Evolutionary conservation across 2,329 filamentous ascomycete genomes (phyloP), one percentile per base, ranked within the genome.

Genomic region (Fulvia fulva): DNA sequence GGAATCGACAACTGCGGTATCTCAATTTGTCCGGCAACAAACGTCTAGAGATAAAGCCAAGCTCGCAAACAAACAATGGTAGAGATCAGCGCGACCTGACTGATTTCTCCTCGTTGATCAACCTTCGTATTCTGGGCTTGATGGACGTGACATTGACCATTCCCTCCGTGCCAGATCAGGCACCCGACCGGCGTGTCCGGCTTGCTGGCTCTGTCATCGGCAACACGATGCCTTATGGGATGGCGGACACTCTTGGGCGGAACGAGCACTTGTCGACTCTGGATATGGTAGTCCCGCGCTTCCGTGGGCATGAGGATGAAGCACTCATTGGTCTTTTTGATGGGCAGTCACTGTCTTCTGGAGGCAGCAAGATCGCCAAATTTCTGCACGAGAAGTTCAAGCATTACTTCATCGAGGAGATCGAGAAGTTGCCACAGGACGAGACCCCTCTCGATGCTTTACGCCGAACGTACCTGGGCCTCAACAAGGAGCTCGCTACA

Each of bases 131-230:
- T 16, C 81, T 99, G 37, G 94, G 94, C 25, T 76, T 99, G 68
- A 99, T 99, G 92, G 94, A 99, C 76, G 94, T 99, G 26, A 99
- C 94, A 0, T 83, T 97, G 62, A 97, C 90, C 19, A 91, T 93
- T 49, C 90, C 91, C 3, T 95, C 88, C 49, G 92, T 97, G 51
- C 94, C 94, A 0, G 94, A 99, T 68, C 89, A 97, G 73, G 96
- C 88, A 62, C 92, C 97, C 73, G 93, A 99, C 72, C 86, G 92
- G 60, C 89, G 94, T 80, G 91, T 99, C 56, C 86, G 94, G 69
- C 97, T 94, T n/a, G 95, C 94, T 26, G 92, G 92, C n/a, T 96
- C 93, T 0, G 77, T 93, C 56, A 92, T 95, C 21, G 93, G 93
- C 1, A 88, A 90, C 30, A 66, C 68, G 16, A 83, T 99, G 74